Base-by-base conservation (phyloP, 176 grass and related monocot species). In the Ensete ventricosum region DNA sequence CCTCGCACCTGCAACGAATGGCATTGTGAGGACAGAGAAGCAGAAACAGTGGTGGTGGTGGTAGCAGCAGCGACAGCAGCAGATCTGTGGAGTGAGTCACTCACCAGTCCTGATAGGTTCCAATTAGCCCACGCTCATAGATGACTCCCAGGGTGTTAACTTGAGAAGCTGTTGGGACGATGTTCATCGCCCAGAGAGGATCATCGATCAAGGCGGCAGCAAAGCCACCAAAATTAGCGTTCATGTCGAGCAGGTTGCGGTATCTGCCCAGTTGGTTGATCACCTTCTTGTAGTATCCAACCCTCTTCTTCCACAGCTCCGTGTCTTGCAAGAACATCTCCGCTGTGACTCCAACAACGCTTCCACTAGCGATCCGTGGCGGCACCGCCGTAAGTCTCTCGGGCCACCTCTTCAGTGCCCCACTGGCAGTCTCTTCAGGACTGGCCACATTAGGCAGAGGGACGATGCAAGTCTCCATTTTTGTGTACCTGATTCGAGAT, bases 211-310 rank as follows among this genome's bases (percentile, higher is more conserved):
- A 20, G n/a, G 71, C 71, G 12, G 71, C 71, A 2, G 71, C 71
- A 25, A 73, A 73, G 4, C 71, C 71, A 8, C 71, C 71, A 12
- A 73, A 14, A 3, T 25, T 26, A 12, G 71, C 71, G 23, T 73
- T 73, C 71, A 73, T 73, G 71, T 73, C 71, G 52, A 73, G 71
- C 71, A 73, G 43, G 52, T 73, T 73, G 51, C 71, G 51, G 71
- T 73, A 73, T 25, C 71, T 48, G 2, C 71, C 71, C 21, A 73
- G 14, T 14, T 73, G 71, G 17, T 9, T 26, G 71, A 54, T 54
- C 21, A 71, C 49, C 19, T 50, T 14, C 71, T 73, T 54, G 71
- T 73, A 73, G 71, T 73, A 9, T 12, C n/a, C 20, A 1, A 73
- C 50, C 71, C 71, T 53, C 71, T 73, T 73, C 51, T 73, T 73